These are phyloP conservation scores for Austroboletus eburneus DNA, from an alignment of 768 basidiomycete species.

Conservation along the genomic window DNA sequence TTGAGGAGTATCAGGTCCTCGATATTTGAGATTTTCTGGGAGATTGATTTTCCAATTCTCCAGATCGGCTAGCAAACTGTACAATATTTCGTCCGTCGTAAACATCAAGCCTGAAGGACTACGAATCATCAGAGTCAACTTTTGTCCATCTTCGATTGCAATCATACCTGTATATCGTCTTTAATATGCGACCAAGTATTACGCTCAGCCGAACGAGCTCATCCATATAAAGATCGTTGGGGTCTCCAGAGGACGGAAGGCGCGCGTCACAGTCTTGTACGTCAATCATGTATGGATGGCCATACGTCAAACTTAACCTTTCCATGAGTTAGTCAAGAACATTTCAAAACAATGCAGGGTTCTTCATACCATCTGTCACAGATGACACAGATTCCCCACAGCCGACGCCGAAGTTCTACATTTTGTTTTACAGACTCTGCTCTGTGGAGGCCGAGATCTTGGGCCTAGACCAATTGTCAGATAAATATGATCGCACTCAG, in stretches of 20 bases:
- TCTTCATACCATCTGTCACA: constrained; percentile 80
- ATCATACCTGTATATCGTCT: constrained; percentile 84
- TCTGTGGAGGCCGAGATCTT: constrained; percentile 93
- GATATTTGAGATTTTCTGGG: constrained; percentile 74
- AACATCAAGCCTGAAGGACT: constrained; percentile 86
- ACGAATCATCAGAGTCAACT: constrained; percentile 8
- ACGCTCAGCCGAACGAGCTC: constrained; percentile 91
- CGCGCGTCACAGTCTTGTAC: constrained; percentile 95
- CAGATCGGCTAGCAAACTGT: constrained; percentile 58
- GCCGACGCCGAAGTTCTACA: constrained; percentile 80
- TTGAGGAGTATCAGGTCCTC: constrained; percentile 62
- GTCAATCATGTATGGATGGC: constrained; percentile 95
- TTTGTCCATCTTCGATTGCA: background rate
- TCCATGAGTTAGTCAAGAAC: constrained; percentile 5
- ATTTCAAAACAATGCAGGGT: constrained; percentile 1
- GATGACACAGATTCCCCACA: constrained; percentile 95
- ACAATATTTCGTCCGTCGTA: constrained; percentile 77
- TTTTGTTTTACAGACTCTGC: constrained; percentile 82
- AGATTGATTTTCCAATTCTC: constrained; percentile 76
- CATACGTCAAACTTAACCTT: constrained; percentile 86
- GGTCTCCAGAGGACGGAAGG: constrained; percentile 83
- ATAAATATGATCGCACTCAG: constrained; percentile 4
- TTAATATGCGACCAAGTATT: constrained; percentile 85
- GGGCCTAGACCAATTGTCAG: constrained; percentile 56
- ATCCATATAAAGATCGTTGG: constrained; percentile 75